Conservation (phyloP, 331 rosid species). For the Dryas integrifolia region DNA sequence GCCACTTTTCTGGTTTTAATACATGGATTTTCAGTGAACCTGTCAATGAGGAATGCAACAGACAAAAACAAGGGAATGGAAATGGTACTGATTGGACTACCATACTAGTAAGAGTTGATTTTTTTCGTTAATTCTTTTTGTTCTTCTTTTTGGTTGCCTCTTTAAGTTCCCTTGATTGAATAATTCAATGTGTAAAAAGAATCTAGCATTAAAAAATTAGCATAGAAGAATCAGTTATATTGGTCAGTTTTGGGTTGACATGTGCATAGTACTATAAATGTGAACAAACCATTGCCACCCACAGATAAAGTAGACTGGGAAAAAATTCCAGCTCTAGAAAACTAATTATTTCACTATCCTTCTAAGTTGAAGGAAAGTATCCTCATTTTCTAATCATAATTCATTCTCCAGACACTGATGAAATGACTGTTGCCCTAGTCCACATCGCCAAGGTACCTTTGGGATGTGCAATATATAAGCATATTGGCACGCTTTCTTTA, state of each 20-base stretch:
- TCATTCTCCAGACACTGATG: neutral
- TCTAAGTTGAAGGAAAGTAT: neutral
- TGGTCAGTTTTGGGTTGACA: too few species aligned
- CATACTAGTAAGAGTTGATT: constrained; percentile 52
- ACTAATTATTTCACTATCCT: too few species aligned
- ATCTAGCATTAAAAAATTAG: neutral
- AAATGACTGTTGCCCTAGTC: neutral
- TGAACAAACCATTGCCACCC: too few species aligned
- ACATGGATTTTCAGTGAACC: constrained; percentile 62
- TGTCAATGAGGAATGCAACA: constrained; percentile 49
- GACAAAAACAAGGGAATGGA: constrained; percentile 34
- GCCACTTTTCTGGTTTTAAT: neutral
- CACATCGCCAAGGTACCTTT: neutral
- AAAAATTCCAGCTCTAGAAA: too few species aligned
- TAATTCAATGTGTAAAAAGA: neutral
- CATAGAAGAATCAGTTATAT: neutral
- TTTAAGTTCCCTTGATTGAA: neutral
- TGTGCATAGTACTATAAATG: too few species aligned
- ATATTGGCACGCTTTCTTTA: neutral
- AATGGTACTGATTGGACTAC: constrained; percentile 53
- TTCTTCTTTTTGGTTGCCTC: neutral
- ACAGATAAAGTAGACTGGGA: too few species aligned
- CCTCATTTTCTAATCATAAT: neutral
- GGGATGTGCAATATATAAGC: neutral
- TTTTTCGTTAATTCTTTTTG: neutral